Conservation (phyloP, 306 rosid species). For the Mimosa bimucronata region DNA sequence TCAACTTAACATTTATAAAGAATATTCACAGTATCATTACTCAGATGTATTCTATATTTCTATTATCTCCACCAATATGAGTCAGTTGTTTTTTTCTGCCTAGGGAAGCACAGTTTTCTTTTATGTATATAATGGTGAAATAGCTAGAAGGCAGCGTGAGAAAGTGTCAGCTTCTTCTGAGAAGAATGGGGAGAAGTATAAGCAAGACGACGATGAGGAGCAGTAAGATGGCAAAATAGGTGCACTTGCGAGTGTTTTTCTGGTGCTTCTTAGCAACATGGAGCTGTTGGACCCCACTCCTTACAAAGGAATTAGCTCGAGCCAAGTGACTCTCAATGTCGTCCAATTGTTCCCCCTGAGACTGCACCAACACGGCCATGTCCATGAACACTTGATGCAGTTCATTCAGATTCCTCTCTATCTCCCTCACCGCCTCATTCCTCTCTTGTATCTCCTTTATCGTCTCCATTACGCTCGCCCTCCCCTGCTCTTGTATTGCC, state of each 20-base stretch:
- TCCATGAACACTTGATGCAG: conserved; percentile 91
- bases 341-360: conserved; percentile 80
- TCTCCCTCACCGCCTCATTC: conserved; percentile 75
- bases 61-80: neutral
- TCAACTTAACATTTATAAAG: too few relatives aligned
- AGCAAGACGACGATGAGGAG: conserved; percentile 54
- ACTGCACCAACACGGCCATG: conserved; percentile 85
- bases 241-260: conserved; percentile 67
- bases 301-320: conserved; percentile 72
- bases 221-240: conserved; percentile 54
- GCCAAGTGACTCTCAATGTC: conserved; percentile 80
- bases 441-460: conserved; percentile 89
- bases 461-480: conserved; percentile 72
- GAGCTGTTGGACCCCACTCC: conserved; percentile 60
- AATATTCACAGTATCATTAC: too few relatives aligned
- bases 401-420: conserved; percentile 82
- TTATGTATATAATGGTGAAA: neutral
- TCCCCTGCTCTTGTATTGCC: conserved; percentile 86
- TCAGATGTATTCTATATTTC: too few relatives aligned
- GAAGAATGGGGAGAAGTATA: conserved; percentile 55
- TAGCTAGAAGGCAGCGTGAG: neutral
- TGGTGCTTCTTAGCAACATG: conserved; percentile 58
- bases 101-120: neutral
- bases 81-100: neutral
- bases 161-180: conserved; percentile 19